phyloP scores from a whole-genome alignment of 495 filamentous ascomycete species.

The Lophiotrema nucula region DNA sequence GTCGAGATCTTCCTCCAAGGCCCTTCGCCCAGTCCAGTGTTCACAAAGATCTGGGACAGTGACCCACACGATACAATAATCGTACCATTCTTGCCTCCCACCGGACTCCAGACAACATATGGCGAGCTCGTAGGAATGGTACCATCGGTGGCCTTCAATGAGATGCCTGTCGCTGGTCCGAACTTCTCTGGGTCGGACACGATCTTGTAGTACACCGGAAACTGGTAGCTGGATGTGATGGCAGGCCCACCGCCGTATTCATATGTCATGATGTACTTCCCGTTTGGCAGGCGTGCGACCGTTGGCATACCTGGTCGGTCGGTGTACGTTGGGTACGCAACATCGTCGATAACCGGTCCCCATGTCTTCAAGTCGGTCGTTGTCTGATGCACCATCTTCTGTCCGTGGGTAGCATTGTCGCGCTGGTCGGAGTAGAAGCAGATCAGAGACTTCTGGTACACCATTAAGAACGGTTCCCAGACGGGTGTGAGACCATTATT shows the following conservation, averaged over 20 bases:
- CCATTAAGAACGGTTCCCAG: slow-evolving; percentile 69
- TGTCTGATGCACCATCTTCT: slow-evolving; percentile 64
- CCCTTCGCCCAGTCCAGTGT: slow-evolving; percentile 54
- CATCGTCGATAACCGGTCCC: slow-evolving; percentile 60
- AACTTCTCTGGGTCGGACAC: slow-evolving; percentile 55
- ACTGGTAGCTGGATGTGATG: slow-evolving; percentile 42
- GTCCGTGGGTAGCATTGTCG: slow-evolving; percentile 58
- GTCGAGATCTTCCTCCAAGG: slow-evolving; percentile 56
- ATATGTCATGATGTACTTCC: slow-evolving; percentile 61
- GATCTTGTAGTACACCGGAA: slow-evolving; percentile 60
- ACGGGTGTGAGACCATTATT: slow-evolving; percentile 64
- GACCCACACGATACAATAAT: slow-evolving; percentile 55
- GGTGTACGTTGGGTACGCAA: slow-evolving; percentile 57
- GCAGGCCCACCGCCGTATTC: slow-evolving; percentile 59
- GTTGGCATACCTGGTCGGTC: slow-evolving; percentile 68
- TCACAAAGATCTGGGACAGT: slow-evolving; percentile 56
- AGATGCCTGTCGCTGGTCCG: slow-evolving; percentile 42
- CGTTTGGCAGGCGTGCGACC: slow-evolving; percentile 58
- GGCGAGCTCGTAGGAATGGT: slow-evolving; percentile 50
- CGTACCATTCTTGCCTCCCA: slow-evolving; percentile 39
- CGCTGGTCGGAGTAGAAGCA: slow-evolving; percentile 71
- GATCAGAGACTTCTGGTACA: slow-evolving; percentile 55
- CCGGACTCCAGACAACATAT: slow-evolving; percentile 41
- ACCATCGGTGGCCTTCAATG: slow-evolving; percentile 49
- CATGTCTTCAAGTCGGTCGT: slow-evolving; percentile 58